phyloP scores from a whole-genome alignment of 352 stramenopile genomes.

The Globisporangium nodosum region DNA sequence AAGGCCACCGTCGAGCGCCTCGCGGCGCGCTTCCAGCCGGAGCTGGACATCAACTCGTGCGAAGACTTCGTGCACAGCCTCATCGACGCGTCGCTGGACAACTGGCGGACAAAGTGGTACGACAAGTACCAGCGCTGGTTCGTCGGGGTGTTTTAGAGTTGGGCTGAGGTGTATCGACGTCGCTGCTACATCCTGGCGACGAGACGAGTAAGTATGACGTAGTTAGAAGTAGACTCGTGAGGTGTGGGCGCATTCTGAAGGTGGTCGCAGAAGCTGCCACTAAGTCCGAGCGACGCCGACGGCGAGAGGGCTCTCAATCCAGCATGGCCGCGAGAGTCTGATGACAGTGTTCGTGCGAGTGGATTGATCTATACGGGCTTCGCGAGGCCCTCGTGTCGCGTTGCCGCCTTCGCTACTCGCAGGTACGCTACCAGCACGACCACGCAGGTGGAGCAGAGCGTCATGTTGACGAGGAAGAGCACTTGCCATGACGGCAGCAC shows the following conservation, averaged over 20 bases:
- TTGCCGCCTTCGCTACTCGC: not conserved
- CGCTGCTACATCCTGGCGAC: not conserved
- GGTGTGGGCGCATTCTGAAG: too few species aligned
- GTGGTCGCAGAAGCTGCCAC: too few species aligned
- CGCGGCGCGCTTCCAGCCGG: slow-evolving; percentile 89
- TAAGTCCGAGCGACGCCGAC: too few species aligned
- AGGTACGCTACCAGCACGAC: slow-evolving; percentile 25
- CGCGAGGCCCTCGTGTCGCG: slow-evolving; percentile 10
- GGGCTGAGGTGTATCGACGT: not conserved
- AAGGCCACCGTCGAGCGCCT: slow-evolving; percentile 89
- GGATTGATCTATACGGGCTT: slow-evolving; percentile 4
- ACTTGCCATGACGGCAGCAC: slow-evolving; percentile 33
- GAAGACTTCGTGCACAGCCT: slow-evolving; percentile 94
- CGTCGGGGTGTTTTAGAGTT: slow-evolving; percentile 78
- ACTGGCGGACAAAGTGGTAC: slow-evolving; percentile 97
- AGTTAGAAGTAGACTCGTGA: too few species aligned
- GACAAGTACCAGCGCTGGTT: slow-evolving; percentile 94
- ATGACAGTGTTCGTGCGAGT: too few species aligned
- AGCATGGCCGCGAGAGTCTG: too few species aligned
- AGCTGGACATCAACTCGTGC: slow-evolving; percentile 92
- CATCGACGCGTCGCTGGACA: slow-evolving; percentile 94
- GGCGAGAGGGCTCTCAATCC: too few species aligned
- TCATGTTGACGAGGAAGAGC: slow-evolving; percentile 42
- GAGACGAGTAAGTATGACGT: too few species aligned
- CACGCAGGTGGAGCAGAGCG: slow-evolving; percentile 36